Evolutionary conservation across 164 flowering plant genomes (phyloP).

Genomic region (Euptelea pleiosperma): DNA sequence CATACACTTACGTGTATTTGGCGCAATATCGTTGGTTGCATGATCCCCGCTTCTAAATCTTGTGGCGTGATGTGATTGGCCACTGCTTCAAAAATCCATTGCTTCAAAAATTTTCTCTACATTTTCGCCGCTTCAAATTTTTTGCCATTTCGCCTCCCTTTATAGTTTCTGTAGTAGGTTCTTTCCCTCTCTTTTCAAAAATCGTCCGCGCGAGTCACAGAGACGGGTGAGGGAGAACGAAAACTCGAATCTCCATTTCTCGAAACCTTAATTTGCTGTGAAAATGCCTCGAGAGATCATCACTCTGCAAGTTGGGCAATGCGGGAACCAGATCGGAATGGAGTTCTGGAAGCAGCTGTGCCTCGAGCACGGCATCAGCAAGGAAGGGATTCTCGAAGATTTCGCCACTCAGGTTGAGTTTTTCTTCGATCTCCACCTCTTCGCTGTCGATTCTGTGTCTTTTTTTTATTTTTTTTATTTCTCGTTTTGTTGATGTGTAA

Average conservation of each 20-base stretch:
- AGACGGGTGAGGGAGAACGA: too few relatives aligned
- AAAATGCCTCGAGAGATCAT: conserved; percentile 97
- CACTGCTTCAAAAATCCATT: too few relatives aligned
- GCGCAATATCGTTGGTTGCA: too few relatives aligned
- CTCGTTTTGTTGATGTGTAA: too few relatives aligned
- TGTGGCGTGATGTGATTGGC: too few relatives aligned
- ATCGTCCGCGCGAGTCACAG: not conserved
- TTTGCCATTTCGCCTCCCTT: too few relatives aligned
- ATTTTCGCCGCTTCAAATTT: too few relatives aligned
- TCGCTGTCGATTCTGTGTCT: not conserved
- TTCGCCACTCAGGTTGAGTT: conserved; percentile 86
- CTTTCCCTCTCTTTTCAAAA: conserved; percentile 29
- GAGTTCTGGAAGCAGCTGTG: conserved; percentile 99
- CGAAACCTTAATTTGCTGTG: conserved; percentile 12
- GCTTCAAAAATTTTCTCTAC: too few relatives aligned
- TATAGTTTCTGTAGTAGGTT: too few relatives aligned
- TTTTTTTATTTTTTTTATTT: not conserved
- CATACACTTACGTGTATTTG: too few relatives aligned
- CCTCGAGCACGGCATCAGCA: conserved; percentile 97
- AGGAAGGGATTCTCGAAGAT: conserved; percentile 96
- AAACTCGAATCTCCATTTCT: too few relatives aligned
- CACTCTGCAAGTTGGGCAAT: conserved; percentile 97
- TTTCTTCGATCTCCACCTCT: conserved; percentile 1
- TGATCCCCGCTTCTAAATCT: too few relatives aligned
- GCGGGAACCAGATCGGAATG: conserved; percentile 99